These are phyloP conservation scores for Melanopsichium pennsylvanicum DNA, from an alignment of 1,284 basidiomycete species.

Conservation along the genomic window DNA sequence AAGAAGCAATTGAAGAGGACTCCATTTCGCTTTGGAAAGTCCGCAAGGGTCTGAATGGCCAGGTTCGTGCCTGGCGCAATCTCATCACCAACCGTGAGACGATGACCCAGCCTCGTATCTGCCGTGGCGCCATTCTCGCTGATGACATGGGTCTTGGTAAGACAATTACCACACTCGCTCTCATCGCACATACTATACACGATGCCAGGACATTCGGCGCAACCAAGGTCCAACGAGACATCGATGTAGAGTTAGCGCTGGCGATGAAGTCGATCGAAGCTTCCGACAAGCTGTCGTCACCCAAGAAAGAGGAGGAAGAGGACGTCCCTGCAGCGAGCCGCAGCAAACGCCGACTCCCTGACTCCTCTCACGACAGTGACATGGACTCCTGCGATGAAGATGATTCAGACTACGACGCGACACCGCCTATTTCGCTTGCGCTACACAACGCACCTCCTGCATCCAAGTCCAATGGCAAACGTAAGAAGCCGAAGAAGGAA, in stretches of 20 bases:
- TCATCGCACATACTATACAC: conserved; percentile 83
- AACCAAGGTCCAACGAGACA: conserved; percentile 11
- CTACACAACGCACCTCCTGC: conserved; percentile 38
- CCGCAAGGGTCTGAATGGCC: conserved; percentile 68
- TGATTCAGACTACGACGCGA: conserved; percentile 12
- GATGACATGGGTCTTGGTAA: conserved; percentile 90
- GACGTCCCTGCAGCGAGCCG: conserved; percentile 4
- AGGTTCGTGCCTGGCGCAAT: conserved; percentile 73
- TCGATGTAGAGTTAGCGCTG: conserved; percentile 1
- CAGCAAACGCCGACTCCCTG: conserved; percentile 10
- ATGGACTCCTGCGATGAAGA: conserved; percentile 2
- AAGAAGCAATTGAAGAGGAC: conserved; percentile 53
- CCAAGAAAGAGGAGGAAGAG: neutral
- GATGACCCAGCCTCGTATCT: conserved; percentile 72
- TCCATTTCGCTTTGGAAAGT: conserved; percentile 81
- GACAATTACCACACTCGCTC: conserved; percentile 88
- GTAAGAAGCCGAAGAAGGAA: conserved; percentile 68
- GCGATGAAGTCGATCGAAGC: conserved; percentile 7
- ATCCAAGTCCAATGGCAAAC: conserved; percentile 68
- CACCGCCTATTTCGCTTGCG: conserved; percentile 13
- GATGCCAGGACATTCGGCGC: conserved; percentile 76
- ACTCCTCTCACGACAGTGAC: conserved; percentile 12
- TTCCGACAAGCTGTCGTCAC: neutral
- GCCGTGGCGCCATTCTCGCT: conserved; percentile 84
- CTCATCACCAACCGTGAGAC: conserved; percentile 83